Evolutionary conservation across 345 rosid genomes (phyloP).

Genomic region (Sonneratia alba): DNA sequence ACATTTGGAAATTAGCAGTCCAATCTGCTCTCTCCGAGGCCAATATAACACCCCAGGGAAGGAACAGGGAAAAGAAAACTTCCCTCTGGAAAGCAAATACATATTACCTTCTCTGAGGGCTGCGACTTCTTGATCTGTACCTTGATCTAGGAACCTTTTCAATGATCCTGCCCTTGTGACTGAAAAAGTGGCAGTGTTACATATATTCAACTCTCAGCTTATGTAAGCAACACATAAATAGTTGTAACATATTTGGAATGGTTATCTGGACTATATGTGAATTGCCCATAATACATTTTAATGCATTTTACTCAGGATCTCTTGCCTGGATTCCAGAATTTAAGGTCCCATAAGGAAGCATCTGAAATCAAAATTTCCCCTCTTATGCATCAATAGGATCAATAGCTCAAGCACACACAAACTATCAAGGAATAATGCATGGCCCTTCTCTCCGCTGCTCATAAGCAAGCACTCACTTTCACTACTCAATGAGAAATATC

Average conservation of each 20-base stretch:
- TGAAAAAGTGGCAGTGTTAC: constrained; percentile 1
- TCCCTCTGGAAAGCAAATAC: neutral
- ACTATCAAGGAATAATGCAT: too few species aligned
- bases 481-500: neutral
- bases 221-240: neutral
- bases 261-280: too few species aligned
- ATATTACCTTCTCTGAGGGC: constrained; percentile 31
- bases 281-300: neutral
- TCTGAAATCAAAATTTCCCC: neutral
- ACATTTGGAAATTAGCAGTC: neutral
- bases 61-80: neutral
- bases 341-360: neutral
- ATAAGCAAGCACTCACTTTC: neutral
- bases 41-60: neutral
- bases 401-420: too few species aligned
- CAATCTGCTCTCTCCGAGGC: neutral
- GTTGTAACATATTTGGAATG: neutral
- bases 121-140: constrained; percentile 30
- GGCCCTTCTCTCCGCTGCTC: neutral
- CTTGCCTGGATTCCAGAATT: neutral
- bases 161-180: constrained; percentile 32
- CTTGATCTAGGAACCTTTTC: constrained; percentile 27
- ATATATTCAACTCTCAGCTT: neutral
- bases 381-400: neutral
- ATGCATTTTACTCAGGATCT: neutral